These are phyloP conservation scores for Phytopythium helicoides DNA, from an alignment of 352 stramenopile species.

Conservation along the genomic window DNA sequence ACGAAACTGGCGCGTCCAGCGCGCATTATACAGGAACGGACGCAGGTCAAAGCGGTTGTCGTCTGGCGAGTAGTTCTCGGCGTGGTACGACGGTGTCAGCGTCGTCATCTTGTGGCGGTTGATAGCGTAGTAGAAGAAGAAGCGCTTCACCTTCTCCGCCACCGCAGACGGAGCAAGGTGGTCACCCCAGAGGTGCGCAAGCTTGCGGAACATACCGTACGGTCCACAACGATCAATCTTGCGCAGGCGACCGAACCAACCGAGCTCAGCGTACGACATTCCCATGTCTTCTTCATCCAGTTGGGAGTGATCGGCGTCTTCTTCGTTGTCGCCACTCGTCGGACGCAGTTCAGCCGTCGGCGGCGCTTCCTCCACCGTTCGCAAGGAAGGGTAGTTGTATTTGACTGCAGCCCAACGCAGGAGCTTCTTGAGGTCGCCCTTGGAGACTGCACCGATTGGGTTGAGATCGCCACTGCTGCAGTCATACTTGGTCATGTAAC, in stretches of 20 bases:
- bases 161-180: conserved; percentile 76
- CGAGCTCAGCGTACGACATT: conserved; percentile 98
- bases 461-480: conserved; percentile 98
- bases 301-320: conserved; percentile 89
- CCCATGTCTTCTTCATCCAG: conserved; percentile 99
- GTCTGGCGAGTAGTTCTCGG: conserved; percentile 98
- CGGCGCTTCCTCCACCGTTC: conserved; percentile 92
- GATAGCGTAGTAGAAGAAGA: conserved; percentile 98
- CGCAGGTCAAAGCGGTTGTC: conserved; percentile 99
- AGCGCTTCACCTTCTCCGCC: conserved; percentile 93
- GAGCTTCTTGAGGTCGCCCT: conserved; percentile 96
- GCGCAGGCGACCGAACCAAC: conserved; percentile 93
- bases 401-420: conserved; percentile 90
- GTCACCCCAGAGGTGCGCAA: conserved; percentile 80
- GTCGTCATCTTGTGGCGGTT: conserved; percentile 99
- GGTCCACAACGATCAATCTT: conserved; percentile 97
- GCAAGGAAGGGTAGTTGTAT: conserved; percentile 91
- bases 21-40: conserved; percentile 97
- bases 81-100: conserved; percentile 98
- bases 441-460: conserved; percentile 96
- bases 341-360: conserved; percentile 96
- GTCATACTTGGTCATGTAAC: conserved; percentile 99
- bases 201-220: conserved; percentile 92
- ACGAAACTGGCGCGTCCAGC: conserved; percentile 95
- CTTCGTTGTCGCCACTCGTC: conserved; percentile 62